Conservation (phyloP, 805 yeast genomes). For the Candida stauntonica region DNA sequence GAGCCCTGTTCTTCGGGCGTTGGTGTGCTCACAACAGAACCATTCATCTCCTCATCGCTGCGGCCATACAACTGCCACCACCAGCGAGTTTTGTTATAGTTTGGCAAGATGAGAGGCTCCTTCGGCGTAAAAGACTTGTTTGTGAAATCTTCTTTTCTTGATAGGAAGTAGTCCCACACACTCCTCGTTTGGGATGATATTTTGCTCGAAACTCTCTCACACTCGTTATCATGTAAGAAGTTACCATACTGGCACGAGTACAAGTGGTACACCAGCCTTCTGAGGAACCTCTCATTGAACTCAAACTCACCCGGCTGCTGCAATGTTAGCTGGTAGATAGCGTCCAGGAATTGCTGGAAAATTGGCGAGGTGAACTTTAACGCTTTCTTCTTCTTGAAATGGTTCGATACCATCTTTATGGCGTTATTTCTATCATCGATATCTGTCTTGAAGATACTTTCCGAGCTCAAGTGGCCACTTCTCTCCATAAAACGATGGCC, state of each 20-base stretch:
- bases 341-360: conserved; percentile 90
- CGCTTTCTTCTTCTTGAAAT: conserved; percentile 44
- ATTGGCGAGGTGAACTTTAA: conserved; percentile 77
- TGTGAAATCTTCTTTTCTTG: conserved; percentile 65
- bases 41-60: conserved; percentile 62
- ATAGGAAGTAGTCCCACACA: conserved; percentile 91
- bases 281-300: conserved; percentile 81
- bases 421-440: conserved; percentile 41
- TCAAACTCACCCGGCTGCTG: conserved; percentile 77
- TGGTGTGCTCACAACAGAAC: conserved; percentile 8
- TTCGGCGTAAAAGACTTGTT: conserved; percentile 39
- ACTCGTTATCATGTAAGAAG: conserved; percentile 72
- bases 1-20: background rate
- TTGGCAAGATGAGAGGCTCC: conserved; percentile 48
- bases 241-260: conserved; percentile 96
- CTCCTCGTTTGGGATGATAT: conserved; percentile 56
- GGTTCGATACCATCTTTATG: conserved; percentile 36
- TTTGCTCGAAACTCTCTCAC: conserved; percentile 43
- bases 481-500: conserved; percentile 89
- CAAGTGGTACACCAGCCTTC: conserved; percentile 80
- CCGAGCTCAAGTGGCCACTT: conserved; percentile 57
- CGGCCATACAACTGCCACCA: conserved; percentile 87
- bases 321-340: conserved; percentile 71
- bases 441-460: conserved; percentile 36
- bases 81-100: conserved; percentile 65